phyloP scores from a whole-genome alignment of 2,329 filamentous ascomycete genomes.

The Cordyceps javanica region DNA sequence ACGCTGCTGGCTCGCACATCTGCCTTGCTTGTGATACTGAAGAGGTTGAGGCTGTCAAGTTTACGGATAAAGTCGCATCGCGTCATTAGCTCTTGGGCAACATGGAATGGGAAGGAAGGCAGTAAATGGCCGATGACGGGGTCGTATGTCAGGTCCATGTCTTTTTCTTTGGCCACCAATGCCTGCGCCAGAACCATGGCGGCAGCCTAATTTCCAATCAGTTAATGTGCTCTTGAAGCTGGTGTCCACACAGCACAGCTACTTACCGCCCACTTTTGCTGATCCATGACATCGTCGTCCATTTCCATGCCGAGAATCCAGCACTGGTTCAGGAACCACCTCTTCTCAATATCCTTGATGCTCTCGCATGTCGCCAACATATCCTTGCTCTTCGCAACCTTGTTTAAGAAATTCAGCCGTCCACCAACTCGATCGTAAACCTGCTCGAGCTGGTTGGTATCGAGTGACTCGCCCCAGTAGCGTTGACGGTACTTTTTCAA shows the following conservation, averaged over 20 bases:
- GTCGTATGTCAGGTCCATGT: constrained; percentile 62
- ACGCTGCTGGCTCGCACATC: constrained; percentile 90
- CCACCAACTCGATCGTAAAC: constrained; percentile 87
- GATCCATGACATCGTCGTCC: constrained; percentile 98
- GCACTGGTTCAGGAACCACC: constrained; percentile 72
- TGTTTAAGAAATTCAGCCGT: constrained; percentile 78
- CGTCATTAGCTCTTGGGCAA: constrained; percentile 89
- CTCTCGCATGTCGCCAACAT: constrained; percentile 76
- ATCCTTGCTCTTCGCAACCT: constrained; percentile 78
- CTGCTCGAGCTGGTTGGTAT: constrained; percentile 55
- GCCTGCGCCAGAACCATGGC: constrained; percentile 91
- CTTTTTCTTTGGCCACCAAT: constrained; percentile 74
- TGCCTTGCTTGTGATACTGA: constrained; percentile 83
- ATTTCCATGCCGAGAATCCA: constrained; percentile 67
- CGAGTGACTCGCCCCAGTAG: constrained; percentile 61
- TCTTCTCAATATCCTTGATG: constrained; percentile 63
- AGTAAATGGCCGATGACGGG: constrained; percentile 64
- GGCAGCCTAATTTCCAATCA: constrained; percentile 53
- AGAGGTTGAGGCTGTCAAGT: constrained; percentile 91
- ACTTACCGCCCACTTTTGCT: constrained; percentile 89
- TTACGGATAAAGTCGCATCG: constrained; percentile 87
- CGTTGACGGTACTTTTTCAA: constrained; percentile 73
- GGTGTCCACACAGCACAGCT: background rate
- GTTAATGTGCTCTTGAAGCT: background rate
- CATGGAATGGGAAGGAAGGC: constrained; percentile 73